Conservation (phyloP, 345 rosid species). For the Hibiscus syriacus region DNA sequence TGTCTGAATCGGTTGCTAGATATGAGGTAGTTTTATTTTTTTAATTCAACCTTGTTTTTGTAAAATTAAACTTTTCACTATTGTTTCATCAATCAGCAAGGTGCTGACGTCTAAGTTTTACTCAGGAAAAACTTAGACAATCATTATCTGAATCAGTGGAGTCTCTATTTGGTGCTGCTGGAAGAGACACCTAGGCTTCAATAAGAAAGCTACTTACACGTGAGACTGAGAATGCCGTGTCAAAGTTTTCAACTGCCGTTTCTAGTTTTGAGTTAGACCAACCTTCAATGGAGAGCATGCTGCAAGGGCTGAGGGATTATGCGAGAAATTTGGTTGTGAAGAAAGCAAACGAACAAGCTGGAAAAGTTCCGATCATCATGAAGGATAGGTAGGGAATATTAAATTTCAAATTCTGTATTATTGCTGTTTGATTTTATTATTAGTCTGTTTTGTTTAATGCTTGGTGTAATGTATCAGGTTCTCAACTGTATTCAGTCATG, state of each 20-base stretch:
- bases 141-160: no score
- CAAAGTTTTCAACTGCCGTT: slow-evolving; percentile 28
- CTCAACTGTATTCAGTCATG: slow-evolving; percentile 56
- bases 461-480: slow-evolving; percentile 40
- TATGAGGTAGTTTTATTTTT: slow-evolving; percentile 40
- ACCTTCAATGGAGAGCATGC: slow-evolving; percentile 28
- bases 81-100: slow-evolving; percentile 9
- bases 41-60: neutral
- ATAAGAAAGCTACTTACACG: no score
- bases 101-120: slow-evolving; percentile 41
- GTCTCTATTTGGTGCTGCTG: no score
- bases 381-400: slow-evolving; percentile 46
- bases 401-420: neutral
- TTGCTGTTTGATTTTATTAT: neutral
- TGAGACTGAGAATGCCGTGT: no score
- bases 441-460: slow-evolving; percentile 8
- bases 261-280: slow-evolving; percentile 57
- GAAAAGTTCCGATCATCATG: slow-evolving; percentile 62
- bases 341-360: slow-evolving; percentile 69
- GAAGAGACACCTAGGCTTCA: no score
- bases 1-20: slow-evolving; percentile 41
- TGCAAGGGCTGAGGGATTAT: slow-evolving; percentile 39
- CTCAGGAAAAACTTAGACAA: no score
- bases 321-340: slow-evolving; percentile 55
- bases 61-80: no score